Conservation (phyloP, 495 filamentous ascomycete species). For the Cetradonia linearis region DNA sequence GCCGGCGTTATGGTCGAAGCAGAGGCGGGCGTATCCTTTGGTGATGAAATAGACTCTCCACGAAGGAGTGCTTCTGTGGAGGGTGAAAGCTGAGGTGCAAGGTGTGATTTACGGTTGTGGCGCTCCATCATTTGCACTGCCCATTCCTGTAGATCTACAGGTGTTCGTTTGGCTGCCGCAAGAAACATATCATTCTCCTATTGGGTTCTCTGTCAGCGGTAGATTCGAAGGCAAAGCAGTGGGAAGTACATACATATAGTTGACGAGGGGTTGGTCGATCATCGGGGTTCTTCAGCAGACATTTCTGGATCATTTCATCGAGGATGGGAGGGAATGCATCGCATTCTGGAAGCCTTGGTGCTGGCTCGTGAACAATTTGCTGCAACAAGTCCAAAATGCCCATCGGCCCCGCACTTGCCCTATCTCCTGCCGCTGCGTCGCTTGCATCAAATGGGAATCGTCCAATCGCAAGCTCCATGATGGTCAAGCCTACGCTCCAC, state of each 20-base stretch:
- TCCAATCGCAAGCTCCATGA: constrained; percentile 95
- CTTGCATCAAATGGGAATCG: constrained; percentile 85
- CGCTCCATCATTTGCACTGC: constrained; percentile 81
- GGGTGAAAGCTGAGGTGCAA: constrained; percentile 56
- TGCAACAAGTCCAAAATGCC: constrained; percentile 94
- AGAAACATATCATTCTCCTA: constrained; percentile 86
- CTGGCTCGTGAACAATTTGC: constrained; percentile 94
- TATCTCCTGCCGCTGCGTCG: constrained; percentile 60
- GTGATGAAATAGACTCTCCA: constrained; percentile 30
- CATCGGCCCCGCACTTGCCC: constrained; percentile 64
- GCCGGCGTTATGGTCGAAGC: constrained; percentile 30
- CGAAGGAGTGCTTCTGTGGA: constrained; percentile 48
- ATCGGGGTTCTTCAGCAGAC: constrained; percentile 77
- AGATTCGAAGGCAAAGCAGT: not conserved
- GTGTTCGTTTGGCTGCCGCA: constrained; percentile 88
- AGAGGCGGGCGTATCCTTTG: constrained; percentile 31
- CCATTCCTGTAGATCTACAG: constrained; percentile 83
- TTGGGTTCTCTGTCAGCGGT: constrained; percentile 21
- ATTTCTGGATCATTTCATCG: constrained; percentile 95
- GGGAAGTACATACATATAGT: constrained; percentile 42
- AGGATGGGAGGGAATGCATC: constrained; percentile 91
- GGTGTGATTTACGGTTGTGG: constrained; percentile 84
- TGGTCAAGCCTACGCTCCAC: constrained; percentile 91
- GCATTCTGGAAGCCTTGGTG: constrained; percentile 86
- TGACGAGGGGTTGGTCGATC: constrained; percentile 85